Evolutionary conservation across 306 rosid genomes (phyloP), one percentile per base, ranked within the genome.

Genomic region (Argentina anserina): DNA sequence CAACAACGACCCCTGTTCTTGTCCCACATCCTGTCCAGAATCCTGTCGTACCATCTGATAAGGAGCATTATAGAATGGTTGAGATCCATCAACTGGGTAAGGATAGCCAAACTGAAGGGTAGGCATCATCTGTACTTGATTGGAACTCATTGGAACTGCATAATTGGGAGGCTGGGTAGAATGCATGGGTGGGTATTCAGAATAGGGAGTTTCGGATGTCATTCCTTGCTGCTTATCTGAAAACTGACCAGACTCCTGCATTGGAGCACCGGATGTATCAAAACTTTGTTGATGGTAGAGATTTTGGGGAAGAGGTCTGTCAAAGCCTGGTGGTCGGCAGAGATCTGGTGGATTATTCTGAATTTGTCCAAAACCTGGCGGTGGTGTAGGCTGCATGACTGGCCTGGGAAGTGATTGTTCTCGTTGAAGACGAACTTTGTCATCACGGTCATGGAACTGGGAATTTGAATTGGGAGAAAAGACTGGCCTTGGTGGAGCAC

Each of bases 381-480:
- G 84, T 70, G 73, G 84, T 74, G 84, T 91, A 72, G 84, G 76
- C 64, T 82, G 97, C 77, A 82, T 66, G 25, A 73, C 69, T 76
- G 93, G 72, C 76, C 97, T 88, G 63, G 96, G 83, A 78, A 86
- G 80, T 62, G 87, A 69, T 45, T 85, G 97, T 74, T 95, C 97
- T 79, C 97, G 86, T 75, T 84, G 99, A 58, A 87, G 90, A 76
- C 80, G 93, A 68, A 85, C 70, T 79, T 85, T 91, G 61, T 94
- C 97, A 33, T 94, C 97, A 56, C 79, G 87, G 65, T 94, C 97
- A 69, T 86, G 90, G 62, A 82, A 81, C 81, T 90, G 97, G 53
- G 97, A 80, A 81, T 84, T 88, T 62, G 96, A 86, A 69, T 92
- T 79, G 18, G 97, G 97, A 83, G 99, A 95, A 74, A 88, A 76